These are phyloP conservation scores for Adansonia digitata DNA, from an alignment of 345 rosid genomes.

Conservation along the genomic window DNA sequence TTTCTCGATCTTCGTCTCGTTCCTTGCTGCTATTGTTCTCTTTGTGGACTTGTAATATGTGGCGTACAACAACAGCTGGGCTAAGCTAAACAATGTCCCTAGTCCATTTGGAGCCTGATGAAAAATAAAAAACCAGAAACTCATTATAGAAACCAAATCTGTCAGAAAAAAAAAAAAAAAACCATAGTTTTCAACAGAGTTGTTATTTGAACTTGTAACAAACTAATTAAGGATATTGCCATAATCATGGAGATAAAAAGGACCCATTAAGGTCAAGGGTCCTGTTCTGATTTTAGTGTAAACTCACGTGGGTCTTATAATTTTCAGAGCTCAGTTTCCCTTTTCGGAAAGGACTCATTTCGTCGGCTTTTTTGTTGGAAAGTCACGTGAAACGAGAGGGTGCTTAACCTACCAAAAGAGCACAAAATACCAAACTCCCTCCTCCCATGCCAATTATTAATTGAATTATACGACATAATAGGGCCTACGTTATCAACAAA, in stretches of 20 bases:
- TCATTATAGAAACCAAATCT: background rate
- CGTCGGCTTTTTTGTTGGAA: background rate
- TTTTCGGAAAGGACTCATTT: background rate
- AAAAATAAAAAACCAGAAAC: background rate
- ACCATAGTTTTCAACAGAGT: background rate
- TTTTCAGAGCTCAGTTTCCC: background rate
- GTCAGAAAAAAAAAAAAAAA: no score
- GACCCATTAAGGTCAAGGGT: no score
- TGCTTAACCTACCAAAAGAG: background rate
- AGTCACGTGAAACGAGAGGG: background rate
- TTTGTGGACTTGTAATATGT: constrained; percentile 58
- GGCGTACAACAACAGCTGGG: constrained; percentile 60
- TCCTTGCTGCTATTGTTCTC: constrained; percentile 40
- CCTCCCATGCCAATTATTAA: no score
- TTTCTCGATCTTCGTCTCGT: constrained; percentile 27
- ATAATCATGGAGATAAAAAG: no score
- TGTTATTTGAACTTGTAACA: background rate
- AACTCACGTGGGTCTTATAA: background rate
- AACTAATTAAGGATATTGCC: background rate
- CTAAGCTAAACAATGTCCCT: constrained; percentile 48
- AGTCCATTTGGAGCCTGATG: constrained; percentile 70
- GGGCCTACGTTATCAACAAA: background rate
- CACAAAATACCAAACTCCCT: background rate
- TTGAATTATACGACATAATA: no score
- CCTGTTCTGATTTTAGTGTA: no score